These are phyloP conservation scores for Raphanus hybrid DNA, from an alignment of 441 rosid genomes.

Conservation along the genomic window DNA sequence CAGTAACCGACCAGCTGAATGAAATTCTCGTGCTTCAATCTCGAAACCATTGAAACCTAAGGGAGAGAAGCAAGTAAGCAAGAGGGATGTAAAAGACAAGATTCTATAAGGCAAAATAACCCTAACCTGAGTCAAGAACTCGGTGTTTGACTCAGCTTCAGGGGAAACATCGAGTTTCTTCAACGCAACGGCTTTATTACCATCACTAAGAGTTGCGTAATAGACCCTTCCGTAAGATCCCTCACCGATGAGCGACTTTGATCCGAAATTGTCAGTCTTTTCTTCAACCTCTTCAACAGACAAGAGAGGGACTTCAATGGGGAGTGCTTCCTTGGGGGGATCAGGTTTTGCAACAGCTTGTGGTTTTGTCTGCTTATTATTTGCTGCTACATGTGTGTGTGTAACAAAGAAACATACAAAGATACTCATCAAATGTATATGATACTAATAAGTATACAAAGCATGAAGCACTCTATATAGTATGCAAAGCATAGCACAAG, in stretches of 20 bases:
- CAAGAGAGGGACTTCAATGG: conserved; percentile 80
- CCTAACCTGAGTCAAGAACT: no score
- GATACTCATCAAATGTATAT: neutral
- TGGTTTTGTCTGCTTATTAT: conserved; percentile 45
- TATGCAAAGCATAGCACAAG: no score
- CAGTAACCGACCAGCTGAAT: conserved; percentile 92
- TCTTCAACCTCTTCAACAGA: conserved; percentile 90
- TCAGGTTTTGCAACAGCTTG: conserved; percentile 67
- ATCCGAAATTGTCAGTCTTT: conserved; percentile 91
- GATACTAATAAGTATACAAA: neutral
- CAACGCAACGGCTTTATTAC: no score
- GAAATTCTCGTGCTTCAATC: conserved; percentile 83
- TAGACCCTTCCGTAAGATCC: conserved; percentile 98
- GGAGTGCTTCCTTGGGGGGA: conserved; percentile 73
- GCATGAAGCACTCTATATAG: no score
- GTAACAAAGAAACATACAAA: conserved; percentile 11
- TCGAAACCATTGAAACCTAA: conserved; percentile 91
- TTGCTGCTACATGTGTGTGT: conserved; percentile 13
- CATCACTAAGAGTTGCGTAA: conserved; percentile 65
- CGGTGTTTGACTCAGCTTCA: no score
- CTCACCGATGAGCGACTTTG: conserved; percentile 96
- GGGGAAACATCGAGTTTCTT: no score
- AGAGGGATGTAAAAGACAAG: no score
- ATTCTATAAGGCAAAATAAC: no score
- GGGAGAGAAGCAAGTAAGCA: neutral